Base-by-base conservation (phyloP, 2,329 filamentous ascomycete species). In the Cercospora zeina region DNA sequence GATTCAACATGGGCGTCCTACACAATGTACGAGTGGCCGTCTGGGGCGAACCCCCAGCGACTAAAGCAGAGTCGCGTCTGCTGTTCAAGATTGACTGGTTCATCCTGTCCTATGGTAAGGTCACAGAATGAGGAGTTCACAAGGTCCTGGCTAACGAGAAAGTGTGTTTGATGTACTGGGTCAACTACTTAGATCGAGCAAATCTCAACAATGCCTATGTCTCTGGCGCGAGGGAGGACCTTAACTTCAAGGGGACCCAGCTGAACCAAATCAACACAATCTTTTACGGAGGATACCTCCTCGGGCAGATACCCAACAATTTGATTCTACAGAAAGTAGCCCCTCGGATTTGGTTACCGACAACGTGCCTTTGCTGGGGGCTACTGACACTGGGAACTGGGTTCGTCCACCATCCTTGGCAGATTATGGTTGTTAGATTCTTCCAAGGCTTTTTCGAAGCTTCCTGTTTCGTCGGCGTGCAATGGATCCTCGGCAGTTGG, bases 241-340 rank as follows among this genome's bases (percentile, higher is more conserved):
- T 83, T 3, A 65, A 69, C 49, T 82, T 83, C 66, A 69, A 72
- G 7, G 81, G 81, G 30, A 75, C 81, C 67, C 78, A 83, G 68
- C 75, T 81, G 37, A 84, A 83, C 65, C 70, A 72, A 31, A 72
- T 72, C 65, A 72, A 72, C 56, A 73, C 71, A 3, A 70, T 71
- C 9, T 72, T 72, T 49, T 71, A 70, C 31, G 69, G 68, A 11
- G 69, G 79, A 58, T 79, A 80, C 62, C 75, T 79, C 0, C 72
- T 87, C 3, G 85, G 86, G 0, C 85, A 89, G 70, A 76, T 88
- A 14, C 85, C 85, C 0, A 83, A 81, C 57, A 87, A 87, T 68
- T 72, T 88, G 8, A 84, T 84, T 2, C 78, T 89, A 2, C 83
- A 88, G 71, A 86, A 87, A 67, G 71, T 89, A 63, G 81, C 81